Evolutionary conservation across 108 stramenopile species (phyloP), one percentile per base, ranked within the genome.

Genomic region (Asterionellopsis glacialis): DNA sequence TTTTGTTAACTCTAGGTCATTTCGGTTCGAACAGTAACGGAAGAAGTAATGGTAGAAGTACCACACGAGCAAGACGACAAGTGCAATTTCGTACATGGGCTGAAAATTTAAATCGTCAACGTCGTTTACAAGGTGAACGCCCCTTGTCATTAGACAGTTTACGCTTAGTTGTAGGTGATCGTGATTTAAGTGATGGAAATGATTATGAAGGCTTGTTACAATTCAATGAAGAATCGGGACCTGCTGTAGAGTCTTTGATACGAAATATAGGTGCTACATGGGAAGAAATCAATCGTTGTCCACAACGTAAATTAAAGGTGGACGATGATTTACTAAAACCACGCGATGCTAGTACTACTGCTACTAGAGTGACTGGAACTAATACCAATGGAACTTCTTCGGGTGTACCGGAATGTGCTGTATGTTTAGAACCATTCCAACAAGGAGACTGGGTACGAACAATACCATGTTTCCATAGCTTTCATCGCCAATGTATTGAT

Each of bases 401-500:
- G n/a, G n/a, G n/a, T n/a, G n/a, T 21, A 22, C 45, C 28, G 4
- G 51, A 59, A 39, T 81, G 79, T 60, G 51, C 75, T 21, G 48
- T 81, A 28, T 81, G 79, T 54, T 56, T 81, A 24, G 79, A 81
- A 45, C 43, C 55, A 11, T 81, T 76, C 44, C 54, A 42, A 28
- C 48, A 61, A 25, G 76, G 69, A 16, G 79, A 76, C 23, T 44
- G 28, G 7, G 72, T 76, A 1, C 28, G 79, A 38, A 81, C 73
- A 0, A 76, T 81, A 47, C 79, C 75, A 0, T 80, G 79, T 42
- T 76, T 80, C 41, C 79, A 80, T 63, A 69, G 64, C 12, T 80
- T 80, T 40, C 79, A 80, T 58, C 41, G 57, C 5, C n/a, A 41
- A 11, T 80, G 79, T 54, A 80, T 80, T 59, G 79, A 80, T 62